Base-by-base conservation (phyloP, 495 filamentous ascomycete species). In the Annulohypoxylon stygium region DNA sequence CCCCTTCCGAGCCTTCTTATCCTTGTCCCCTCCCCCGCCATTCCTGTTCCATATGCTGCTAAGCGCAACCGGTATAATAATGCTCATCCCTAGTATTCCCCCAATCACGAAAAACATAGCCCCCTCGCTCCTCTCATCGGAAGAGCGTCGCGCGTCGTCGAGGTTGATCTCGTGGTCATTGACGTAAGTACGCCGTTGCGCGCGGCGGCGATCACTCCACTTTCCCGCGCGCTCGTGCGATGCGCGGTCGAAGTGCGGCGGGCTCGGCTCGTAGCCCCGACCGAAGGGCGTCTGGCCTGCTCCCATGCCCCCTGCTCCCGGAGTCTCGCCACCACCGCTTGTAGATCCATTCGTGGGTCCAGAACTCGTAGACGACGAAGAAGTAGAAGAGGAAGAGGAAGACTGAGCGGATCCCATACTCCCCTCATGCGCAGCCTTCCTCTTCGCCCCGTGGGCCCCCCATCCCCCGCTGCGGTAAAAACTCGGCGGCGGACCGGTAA, bases 401-500 rank as follows among this genome's bases (percentile, higher is more conserved):
- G 63, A 39, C 25, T 26, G 59, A 37, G 20, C 54, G 37, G 16
- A 66, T 53, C 6, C 75, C 69, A 9, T 81, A 47, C 78, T 80
- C 65, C 79, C 74, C 62, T 82, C 81, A 66, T 86, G 84, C 65
- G 83, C 84, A 23, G 78, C 67, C 53, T 77, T 54, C 61, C 89
- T 69, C 80, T 90, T 88, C 51, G 82, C 79, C 12, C 75, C 65
- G 47, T 89, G 84, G 36, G 80, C 68, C 20, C 87, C 89, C 88
- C 90, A 93, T 3, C 93, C 94, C 1, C 93, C 95, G 61, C 86
- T 89, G 16, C 88, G 85, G 78, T 91, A 97, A 80, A 98, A 99
- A 69, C 88, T 92, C 0, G 96, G 95, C 64, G 96, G 95, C 8
- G 96, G 95, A 0, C 96, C 96, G 1, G 85, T 87, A 81, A 95